These are phyloP conservation scores for Helianthus annuus DNA, from an alignment of 129 eudicot species.

Conservation along the genomic window HanXRQr2.0-SUNRISE NC_035445.2:79959749-79960248, in stretches of 20 bases:
- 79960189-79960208: constrained; percentile 27
- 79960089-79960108: constrained; percentile 44
- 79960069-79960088: constrained; percentile 59
- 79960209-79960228: constrained; percentile 35
- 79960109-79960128: constrained; percentile 32
- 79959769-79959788: too few relatives aligned
- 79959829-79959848: constrained; percentile 79
- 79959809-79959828: constrained; percentile 53
- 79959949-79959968: constrained; percentile 50
- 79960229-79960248: constrained; percentile 28
- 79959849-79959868: constrained; percentile 74
- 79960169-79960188: constrained; percentile 26
- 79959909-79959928: constrained; percentile 47
- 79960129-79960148: constrained; percentile 49
- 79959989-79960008: constrained; percentile 55
- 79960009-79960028: constrained; percentile 53
- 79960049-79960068: constrained; percentile 39
- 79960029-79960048: constrained; percentile 32
- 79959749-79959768: too few relatives aligned
- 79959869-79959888: constrained; percentile 61
- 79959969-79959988: constrained; percentile 44
- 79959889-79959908: constrained; percentile 61
- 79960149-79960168: constrained; percentile 31
- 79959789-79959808: constrained; percentile 45
- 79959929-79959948: constrained; percentile 53